phyloP scores from a whole-genome alignment of 1,284 basidiomycete species.

The Fomes fomentarius region DNA sequence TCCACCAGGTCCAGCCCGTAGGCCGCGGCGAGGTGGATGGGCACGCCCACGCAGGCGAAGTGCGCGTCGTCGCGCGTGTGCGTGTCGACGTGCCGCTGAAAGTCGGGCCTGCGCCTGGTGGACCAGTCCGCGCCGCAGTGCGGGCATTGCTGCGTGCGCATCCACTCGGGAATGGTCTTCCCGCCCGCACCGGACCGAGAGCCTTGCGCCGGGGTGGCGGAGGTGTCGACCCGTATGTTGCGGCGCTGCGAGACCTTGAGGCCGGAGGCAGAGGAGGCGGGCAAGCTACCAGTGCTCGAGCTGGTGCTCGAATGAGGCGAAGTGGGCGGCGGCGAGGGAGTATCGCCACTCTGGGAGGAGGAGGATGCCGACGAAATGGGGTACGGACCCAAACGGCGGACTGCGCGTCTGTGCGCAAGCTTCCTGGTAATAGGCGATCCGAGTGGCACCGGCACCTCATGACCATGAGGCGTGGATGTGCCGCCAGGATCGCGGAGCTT shows the following conservation, averaged over 20 bases:
- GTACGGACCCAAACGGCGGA: too few relatives aligned
- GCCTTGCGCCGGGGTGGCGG: not conserved
- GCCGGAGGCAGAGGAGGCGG: not conserved
- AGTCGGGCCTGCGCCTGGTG: conserved; percentile 56
- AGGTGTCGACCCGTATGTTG: not conserved
- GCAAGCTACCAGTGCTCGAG: too few relatives aligned
- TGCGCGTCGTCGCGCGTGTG: conserved; percentile 40
- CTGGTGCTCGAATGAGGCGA: too few relatives aligned
- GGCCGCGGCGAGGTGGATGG: conserved; percentile 37
- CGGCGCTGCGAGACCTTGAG: not conserved
- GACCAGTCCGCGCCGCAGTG: conserved; percentile 1
- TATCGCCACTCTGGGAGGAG: too few relatives aligned
- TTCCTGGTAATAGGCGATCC: too few relatives aligned
- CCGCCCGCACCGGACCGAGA: not conserved
- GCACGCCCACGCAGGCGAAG: conserved; percentile 26
- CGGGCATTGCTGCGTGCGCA: conserved; percentile 5
- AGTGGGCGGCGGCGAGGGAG: too few relatives aligned
- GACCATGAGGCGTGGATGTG: too few relatives aligned
- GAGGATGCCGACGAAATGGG: too few relatives aligned
- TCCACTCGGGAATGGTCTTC: not conserved
- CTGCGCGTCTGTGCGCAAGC: too few relatives aligned
- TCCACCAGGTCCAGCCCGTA: too few relatives aligned
- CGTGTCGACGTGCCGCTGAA: conserved; percentile 53
- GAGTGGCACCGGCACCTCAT: too few relatives aligned
- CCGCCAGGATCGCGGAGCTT: too few relatives aligned